A percentile compares a stretch with the other conserved stretches of the same genome.
Conservation (phyloP, 2,329 filamentous ascomycete genomes). For the Diaporthe sp. region DNA sequence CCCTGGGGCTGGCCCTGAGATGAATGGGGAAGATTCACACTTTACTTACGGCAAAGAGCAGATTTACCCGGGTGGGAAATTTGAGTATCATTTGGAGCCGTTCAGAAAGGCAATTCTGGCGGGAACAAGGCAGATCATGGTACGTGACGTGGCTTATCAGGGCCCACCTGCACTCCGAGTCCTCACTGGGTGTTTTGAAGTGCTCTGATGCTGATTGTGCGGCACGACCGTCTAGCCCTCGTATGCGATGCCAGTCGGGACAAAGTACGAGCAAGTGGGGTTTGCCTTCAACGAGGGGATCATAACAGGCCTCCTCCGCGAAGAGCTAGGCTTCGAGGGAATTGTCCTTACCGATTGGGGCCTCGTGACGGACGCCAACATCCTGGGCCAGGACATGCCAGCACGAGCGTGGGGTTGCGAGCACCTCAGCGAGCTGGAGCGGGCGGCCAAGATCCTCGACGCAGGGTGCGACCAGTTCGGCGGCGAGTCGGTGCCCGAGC, state of each 20-base stretch:
- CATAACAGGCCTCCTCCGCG: conserved; percentile 58
- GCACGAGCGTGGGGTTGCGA: conserved; percentile 63
- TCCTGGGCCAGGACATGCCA: conserved; percentile 56
- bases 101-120: conserved; percentile 61
- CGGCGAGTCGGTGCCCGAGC: conserved; percentile 58
- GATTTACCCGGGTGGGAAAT: conserved; percentile 60
- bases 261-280: conserved; percentile 57
- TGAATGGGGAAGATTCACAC: conserved; percentile 62
- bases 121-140: conserved; percentile 62
- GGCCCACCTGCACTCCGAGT: background rate
- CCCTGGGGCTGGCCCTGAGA: conserved; percentile 59
- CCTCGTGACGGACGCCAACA: conserved; percentile 56
- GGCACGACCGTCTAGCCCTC: conserved; percentile 16
- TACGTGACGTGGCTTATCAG: background rate
- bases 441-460: conserved; percentile 55
- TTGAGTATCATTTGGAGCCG: conserved; percentile 60
- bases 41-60: conserved; percentile 63
- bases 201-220: background rate
- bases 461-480: conserved; percentile 65
- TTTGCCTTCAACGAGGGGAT: conserved; percentile 63
- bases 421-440: conserved; percentile 52
- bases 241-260: conserved; percentile 51
- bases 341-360: conserved; percentile 66
- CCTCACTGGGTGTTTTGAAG: background rate
- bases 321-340: conserved; percentile 60